Percentiles rank a stretch among this genome's conserved stretches.
Conservation (phyloP, 176 grass and related monocot species). For the Oryza punctata region DNA sequence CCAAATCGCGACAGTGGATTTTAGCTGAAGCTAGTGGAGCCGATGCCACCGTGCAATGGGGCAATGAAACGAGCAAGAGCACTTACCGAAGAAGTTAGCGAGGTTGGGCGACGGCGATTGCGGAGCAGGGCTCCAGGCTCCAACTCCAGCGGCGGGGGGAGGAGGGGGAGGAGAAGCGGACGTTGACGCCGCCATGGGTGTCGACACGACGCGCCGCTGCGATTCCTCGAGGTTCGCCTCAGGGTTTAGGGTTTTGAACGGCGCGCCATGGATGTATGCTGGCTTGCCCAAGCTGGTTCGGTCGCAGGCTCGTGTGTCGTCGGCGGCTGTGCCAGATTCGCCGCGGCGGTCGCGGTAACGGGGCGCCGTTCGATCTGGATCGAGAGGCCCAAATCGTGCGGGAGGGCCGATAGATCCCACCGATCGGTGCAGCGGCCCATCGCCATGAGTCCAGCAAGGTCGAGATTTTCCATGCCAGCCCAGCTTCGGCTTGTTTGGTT, state of each 20-base stretch:
- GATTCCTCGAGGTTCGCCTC: neutral
- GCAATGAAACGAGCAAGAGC: neutral
- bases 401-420: neutral
- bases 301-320: neutral
- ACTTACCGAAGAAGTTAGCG: slow-evolving; percentile 43
- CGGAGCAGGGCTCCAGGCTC: neutral
- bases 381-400: neutral
- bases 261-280: slow-evolving; percentile 31
- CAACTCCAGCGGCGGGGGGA: neutral
- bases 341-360: neutral
- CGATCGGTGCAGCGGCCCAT: neutral
- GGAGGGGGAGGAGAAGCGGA: slow-evolving; percentile 8
- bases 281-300: neutral
- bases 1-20: neutral
- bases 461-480: neutral
- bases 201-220: slow-evolving; percentile 1
- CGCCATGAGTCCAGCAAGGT: no score
- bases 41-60: neutral
- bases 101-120: slow-evolving; percentile 29
- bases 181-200: slow-evolving; percentile 45
- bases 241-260: slow-evolving; percentile 48
- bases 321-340: neutral
- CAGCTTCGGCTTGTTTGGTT: no score
- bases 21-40: neutral
- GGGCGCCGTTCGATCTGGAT: neutral